Conservation (phyloP, 2,329 filamentous ascomycete species). For the Scedosporium aurantiacum region DNA sequence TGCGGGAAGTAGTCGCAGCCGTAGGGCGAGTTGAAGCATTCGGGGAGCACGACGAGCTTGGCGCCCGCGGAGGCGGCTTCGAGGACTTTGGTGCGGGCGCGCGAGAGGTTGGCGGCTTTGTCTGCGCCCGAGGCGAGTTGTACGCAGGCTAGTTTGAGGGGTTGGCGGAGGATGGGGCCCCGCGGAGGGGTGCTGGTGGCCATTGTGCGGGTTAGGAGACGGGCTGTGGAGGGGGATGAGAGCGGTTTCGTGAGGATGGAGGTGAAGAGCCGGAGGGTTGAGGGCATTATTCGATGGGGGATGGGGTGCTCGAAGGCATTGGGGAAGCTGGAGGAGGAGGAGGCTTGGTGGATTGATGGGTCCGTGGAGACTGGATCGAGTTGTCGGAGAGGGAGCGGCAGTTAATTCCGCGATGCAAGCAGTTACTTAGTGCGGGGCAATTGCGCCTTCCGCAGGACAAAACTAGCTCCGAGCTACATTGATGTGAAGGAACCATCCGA, state of each 20-base stretch:
- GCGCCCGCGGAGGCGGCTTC: conserved; percentile 68
- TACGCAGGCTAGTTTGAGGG: conserved; percentile 68
- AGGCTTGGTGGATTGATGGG: not conserved
- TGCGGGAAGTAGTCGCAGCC: conserved; percentile 76
- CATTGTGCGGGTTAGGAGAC: conserved; percentile 13
- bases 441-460: no score
- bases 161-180: conserved; percentile 53
- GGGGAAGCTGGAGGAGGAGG: not conserved
- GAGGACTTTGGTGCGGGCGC: conserved; percentile 71
- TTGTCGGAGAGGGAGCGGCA: not conserved
- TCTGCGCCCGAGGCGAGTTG: conserved; percentile 73
- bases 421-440: no score
- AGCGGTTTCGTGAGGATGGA: not conserved
- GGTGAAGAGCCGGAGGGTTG: conserved; percentile 1
- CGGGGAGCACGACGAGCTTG: conserved; percentile 80
- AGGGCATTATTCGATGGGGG: conserved; percentile 1
- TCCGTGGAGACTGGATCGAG: not conserved
- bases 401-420: no score
- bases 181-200: conserved; percentile 16
- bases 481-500: no score
- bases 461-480: no score
- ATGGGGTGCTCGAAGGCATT: not conserved
- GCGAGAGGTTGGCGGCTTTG: conserved; percentile 73
- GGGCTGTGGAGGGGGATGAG: conserved; percentile 19
- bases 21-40: conserved; percentile 99